A percentile compares a stretch with the other conserved stretches of the same genome.
Evolutionary conservation across 306 rosid genomes (phyloP).

Genomic region (Carpinus viminea): DNA sequence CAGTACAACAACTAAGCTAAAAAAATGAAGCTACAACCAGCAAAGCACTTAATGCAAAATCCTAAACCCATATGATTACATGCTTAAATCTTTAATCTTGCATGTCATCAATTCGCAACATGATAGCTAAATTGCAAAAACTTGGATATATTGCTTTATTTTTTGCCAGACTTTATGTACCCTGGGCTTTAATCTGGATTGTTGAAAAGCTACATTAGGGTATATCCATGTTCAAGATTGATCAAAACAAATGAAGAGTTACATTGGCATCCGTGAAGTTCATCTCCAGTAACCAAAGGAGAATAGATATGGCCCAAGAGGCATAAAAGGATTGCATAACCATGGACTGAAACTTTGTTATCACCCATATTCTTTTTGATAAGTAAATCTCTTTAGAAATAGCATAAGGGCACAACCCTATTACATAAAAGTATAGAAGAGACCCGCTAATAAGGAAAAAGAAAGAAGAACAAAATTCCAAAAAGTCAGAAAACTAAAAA

Average conservation of each 20-base stretch:
- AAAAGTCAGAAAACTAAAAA: no score
- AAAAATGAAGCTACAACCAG: not conserved
- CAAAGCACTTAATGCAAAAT: not conserved
- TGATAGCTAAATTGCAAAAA: not conserved
- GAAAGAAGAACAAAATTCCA: no score
- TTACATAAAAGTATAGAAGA: no score
- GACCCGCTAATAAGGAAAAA: no score
- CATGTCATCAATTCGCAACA: not conserved
- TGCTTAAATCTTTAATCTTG: not conserved
- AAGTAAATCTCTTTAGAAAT: no score
- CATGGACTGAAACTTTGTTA: not conserved
- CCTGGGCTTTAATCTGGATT: not conserved
- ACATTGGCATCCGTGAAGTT: not conserved
- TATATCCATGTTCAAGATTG: not conserved
- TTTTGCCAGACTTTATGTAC: not conserved
- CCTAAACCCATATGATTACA: not conserved
- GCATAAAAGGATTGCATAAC: not conserved
- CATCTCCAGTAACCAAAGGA: not conserved
- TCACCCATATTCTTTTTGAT: not conserved
- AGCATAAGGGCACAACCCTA: no score
- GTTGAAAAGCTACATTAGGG: not conserved
- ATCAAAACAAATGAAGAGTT: not conserved
- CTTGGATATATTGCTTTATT: not conserved
- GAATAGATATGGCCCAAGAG: not conserved
- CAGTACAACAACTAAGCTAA: constrained; percentile 19